phyloP scores from a whole-genome alignment of 2,329 filamentous ascomycete genomes.

The Rhynchosporium graminicola region DNA sequence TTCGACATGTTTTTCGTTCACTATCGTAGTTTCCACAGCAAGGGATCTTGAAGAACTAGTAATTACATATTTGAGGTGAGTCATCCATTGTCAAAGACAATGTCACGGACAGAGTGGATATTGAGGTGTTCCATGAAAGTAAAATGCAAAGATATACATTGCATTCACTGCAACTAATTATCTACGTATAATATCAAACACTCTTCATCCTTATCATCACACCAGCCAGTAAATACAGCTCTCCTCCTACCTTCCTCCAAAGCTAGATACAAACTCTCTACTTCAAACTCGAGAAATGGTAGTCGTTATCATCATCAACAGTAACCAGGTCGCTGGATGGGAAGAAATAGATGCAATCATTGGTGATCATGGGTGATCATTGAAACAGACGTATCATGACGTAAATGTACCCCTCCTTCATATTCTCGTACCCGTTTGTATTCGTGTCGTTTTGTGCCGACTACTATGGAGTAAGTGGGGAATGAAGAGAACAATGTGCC shows the following conservation, averaged over 20 bases:
- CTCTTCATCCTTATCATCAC: not conserved
- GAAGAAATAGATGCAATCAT: conserved; percentile 10
- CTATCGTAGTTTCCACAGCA: not conserved
- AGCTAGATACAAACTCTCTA: conserved; percentile 1
- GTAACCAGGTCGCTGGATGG: not conserved
- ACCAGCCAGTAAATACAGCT: conserved; percentile 7
- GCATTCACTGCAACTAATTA: not conserved
- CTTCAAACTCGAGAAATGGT: not conserved
- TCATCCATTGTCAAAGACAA: not conserved
- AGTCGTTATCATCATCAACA: not conserved
- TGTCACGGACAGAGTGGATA: no score
- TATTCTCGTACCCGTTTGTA: not conserved
- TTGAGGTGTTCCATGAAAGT: not conserved
- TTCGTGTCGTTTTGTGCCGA: not conserved
- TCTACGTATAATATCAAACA: not conserved
- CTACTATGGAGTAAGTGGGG: not conserved
- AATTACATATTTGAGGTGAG: not conserved
- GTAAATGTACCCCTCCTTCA: not conserved
- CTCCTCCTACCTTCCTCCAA: not conserved
- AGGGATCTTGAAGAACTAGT: not conserved
- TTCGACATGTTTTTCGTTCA: not conserved
- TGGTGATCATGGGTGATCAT: conserved; percentile 27
- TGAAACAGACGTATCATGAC: not conserved
- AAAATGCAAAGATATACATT: not conserved
- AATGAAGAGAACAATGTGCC: conserved; percentile 5